Base-by-base conservation (phyloP, 2,329 filamentous ascomycete genomes). In the Calonectria ilicicola region DNA sequence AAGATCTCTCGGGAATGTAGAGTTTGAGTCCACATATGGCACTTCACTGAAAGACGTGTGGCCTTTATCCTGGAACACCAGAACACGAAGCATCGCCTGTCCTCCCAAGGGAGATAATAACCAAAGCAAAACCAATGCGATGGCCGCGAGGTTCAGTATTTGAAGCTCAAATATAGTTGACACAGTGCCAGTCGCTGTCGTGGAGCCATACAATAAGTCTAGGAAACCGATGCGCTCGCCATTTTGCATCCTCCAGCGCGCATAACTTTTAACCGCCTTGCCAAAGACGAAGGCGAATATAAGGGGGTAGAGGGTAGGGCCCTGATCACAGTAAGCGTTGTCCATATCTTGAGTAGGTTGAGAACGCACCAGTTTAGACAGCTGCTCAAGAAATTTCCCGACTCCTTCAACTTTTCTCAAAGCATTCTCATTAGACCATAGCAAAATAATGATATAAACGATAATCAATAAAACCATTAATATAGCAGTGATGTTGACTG, bases 301-400 rank as follows among this genome's bases (percentile, higher is more conserved):
- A 19, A 67, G 65, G 8, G 65, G 65, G 47, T 67, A 67, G 12
- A 67, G 21, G 14, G 49, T 67, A n/a, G 65, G 65, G 17, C 65
- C 65, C 65, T 67, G 26, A 14, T 27, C 8, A 17, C 21, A 21
- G 46, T 51, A 15, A 66, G 32, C 40, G 21, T 15, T 23, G 19
- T n/a, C 3, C n/a, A 17, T n/a, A 19, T 7, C 2, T 17, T 15
- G 9, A 26, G 26, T 14, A 27, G 26, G 5, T n/a, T 3, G 26
- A 29, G 10, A 21, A 56, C 49, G 29, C n/a, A 67, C 65, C 2
- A 67, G 49, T n/a, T 40, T 19, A n/a, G 65, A 44, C 19, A 67
- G 44, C 21, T 67, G 27, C 7, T 32, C 8, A 17, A 67, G 47
- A 35, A 46, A 67, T 12, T 67, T 44, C 1, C 38, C 49, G 1